phyloP scores from a whole-genome alignment of 352 stramenopile genomes.

The Phytophthora litchii region DNA sequence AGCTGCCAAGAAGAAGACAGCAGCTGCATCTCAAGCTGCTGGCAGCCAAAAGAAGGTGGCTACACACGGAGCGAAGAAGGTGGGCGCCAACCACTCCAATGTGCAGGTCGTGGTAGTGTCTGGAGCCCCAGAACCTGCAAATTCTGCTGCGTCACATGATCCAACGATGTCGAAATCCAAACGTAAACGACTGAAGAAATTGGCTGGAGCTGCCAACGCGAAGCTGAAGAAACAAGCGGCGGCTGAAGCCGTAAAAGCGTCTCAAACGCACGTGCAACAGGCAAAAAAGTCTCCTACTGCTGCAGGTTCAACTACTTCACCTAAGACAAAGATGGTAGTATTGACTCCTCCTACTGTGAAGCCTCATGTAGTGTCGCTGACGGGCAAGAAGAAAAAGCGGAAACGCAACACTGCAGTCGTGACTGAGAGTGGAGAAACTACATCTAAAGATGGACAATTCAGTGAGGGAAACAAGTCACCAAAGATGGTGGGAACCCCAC shows the following conservation, averaged over 20 bases:
- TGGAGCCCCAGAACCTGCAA: not conserved
- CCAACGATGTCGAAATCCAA: slow-evolving; percentile 37
- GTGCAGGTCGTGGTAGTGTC: slow-evolving; percentile 15
- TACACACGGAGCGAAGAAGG: slow-evolving; percentile 26
- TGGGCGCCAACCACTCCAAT: slow-evolving; percentile 6
- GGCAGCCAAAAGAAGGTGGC: slow-evolving; percentile 9
- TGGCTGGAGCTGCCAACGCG: not conserved
- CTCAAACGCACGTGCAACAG: slow-evolving; percentile 1
- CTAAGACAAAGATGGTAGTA: slow-evolving; percentile 14
- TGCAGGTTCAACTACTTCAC: not conserved
- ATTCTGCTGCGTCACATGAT: not conserved
- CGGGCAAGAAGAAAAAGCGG: slow-evolving; percentile 37
- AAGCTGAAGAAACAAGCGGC: slow-evolving; percentile 26
- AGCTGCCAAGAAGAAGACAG: slow-evolving; percentile 23
- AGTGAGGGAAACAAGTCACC: not conserved
- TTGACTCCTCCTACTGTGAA: slow-evolving; percentile 11
- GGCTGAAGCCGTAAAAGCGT: slow-evolving; percentile 3
- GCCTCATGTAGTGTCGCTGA: slow-evolving; percentile 30
- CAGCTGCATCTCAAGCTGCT: slow-evolving; percentile 2
- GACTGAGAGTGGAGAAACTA: not conserved
- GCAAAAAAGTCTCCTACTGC: slow-evolving; percentile 7
- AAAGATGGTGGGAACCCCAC: slow-evolving; percentile 10
- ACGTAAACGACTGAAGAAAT: slow-evolving; percentile 28
- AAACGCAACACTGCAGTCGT: slow-evolving; percentile 9
- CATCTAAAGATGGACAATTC: slow-evolving; percentile 2